Percentiles rank a stretch among this genome's conserved stretches.
Evolutionary conservation across 257 asterid genomes (phyloP).

Genomic region (Solanum rostratum): DNA sequence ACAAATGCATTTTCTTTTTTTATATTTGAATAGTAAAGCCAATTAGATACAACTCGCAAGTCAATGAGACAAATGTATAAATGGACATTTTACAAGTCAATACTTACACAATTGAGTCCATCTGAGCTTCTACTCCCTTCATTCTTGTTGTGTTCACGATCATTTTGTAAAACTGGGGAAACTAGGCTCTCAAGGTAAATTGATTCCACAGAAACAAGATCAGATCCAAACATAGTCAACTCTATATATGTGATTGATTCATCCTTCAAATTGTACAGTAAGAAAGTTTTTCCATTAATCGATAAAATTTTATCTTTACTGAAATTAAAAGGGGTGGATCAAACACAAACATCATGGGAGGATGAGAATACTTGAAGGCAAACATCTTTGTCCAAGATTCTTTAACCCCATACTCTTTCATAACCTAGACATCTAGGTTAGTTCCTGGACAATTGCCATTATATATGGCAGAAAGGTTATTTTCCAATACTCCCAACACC

Average conservation of each 20-base stretch:
- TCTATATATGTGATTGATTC: neutral
- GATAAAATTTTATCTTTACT: neutral
- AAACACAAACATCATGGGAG: neutral
- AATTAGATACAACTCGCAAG: too few relatives aligned
- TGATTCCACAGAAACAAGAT: neutral
- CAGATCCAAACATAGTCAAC: neutral
- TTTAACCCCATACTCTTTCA: conserved; percentile 23
- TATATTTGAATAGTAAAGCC: too few relatives aligned
- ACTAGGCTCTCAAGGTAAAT: neutral
- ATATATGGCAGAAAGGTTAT: neutral
- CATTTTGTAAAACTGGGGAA: neutral
- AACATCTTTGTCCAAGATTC: conserved; percentile 39
- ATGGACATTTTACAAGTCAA: neutral
- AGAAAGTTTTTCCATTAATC: neutral
- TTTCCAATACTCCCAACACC: neutral
- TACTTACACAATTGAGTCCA: neutral
- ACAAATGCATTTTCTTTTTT: too few relatives aligned
- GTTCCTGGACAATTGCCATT: too few relatives aligned
- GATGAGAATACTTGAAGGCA: too few relatives aligned
- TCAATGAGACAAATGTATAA: neutral
- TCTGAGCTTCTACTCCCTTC: neutral
- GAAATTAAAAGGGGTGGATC: neutral
- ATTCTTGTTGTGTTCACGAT: neutral
- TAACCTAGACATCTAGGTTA: neutral
- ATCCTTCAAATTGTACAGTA: neutral